Conservation (phyloP, 768 basidiomycete species). For the Tylopilus vinaceipallidus region DNA sequence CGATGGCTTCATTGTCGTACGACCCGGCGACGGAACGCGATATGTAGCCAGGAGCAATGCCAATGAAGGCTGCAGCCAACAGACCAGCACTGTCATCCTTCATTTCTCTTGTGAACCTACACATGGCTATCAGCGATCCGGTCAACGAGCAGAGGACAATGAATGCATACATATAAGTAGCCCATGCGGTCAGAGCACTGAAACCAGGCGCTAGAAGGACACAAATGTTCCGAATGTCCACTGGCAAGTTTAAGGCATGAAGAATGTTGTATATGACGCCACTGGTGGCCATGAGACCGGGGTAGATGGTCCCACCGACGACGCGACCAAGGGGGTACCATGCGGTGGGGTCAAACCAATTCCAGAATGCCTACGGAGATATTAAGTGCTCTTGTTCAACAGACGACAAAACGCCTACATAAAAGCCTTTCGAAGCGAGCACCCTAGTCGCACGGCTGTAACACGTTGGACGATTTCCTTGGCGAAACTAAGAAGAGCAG, state of each 20-base stretch:
- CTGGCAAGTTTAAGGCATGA: conserved; percentile 86
- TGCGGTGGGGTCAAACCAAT: conserved; percentile 99
- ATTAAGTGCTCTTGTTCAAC: conserved; percentile 4
- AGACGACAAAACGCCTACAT: conserved; percentile 47
- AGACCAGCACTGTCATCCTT: conserved; percentile 93
- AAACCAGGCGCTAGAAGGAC: conserved; percentile 97
- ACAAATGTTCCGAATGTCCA: conserved; percentile 96
- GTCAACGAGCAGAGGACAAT: neutral
- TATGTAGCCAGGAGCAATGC: conserved; percentile 97
- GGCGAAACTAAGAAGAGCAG: neutral
- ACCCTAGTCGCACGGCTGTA: conserved; percentile 88
- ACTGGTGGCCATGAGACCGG: conserved; percentile 97
- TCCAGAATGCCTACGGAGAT: conserved; percentile 91
- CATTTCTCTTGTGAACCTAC: conserved; percentile 94
- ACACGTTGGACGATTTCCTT: neutral
- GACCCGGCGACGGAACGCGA: conserved; percentile 98
- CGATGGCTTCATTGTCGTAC: conserved; percentile 99
- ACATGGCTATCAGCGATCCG: neutral
- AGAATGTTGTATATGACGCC: conserved; percentile 95
- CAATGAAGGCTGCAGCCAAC: conserved; percentile 97
- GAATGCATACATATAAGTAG: conserved; percentile 82
- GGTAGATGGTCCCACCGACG: conserved; percentile 97
- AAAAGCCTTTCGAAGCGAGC: conserved; percentile 90
- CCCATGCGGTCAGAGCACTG: conserved; percentile 93
- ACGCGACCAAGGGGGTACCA: conserved; percentile 99